Base-by-base conservation (phyloP, 495 filamentous ascomycete species). In the Aspergillus ostianus region DNA sequence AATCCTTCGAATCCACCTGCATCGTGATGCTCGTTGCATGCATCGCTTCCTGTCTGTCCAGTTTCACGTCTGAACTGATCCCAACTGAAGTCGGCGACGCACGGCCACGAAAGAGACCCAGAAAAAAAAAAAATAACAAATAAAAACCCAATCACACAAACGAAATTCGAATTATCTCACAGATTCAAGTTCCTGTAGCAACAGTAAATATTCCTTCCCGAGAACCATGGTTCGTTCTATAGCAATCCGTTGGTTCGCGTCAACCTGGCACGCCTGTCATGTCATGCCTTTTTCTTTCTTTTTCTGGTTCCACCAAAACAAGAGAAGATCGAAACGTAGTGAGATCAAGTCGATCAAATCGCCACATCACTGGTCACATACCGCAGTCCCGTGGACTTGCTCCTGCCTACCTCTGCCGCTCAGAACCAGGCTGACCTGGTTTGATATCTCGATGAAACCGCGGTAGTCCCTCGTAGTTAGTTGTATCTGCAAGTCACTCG, bases 101-200 rank as follows among this genome's bases (percentile, higher is more conserved):
- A 41, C 36, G 36, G 36, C 36, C 36, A 15, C 36, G 2, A 13
- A 15, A 10, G 13, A 15, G 36, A 41, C 13, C 36, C 36, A 10
- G 13, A 26, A 49, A 49, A 19, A 49, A 9, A 2, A 2, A 49
- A 26, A 2, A 2, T 21, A 26, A 47, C 3, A 18, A 47, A 47
- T 18, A 47, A 47, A 47, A 13, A 13, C 5, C 18, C 13, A 47
- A 49, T 49, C 47, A 26, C 15, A 49, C n/a, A 20, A 49, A 26
- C 7, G 10, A 15, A 4, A 17, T 19, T 49, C 6, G 8, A 1
- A 49, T 49, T 19, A 32, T 53, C 36, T 21, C n/a, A 46, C 23
- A n/a, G n/a, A 21, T 46, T 55, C 13, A 44, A 55, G 53, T 55
- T 55, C 53, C 53, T 46, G 41, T 55, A 55, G 53, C 53, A 55